Base-by-base conservation (phyloP, 768 basidiomycete species). In the Amanita exitialis region DNA sequence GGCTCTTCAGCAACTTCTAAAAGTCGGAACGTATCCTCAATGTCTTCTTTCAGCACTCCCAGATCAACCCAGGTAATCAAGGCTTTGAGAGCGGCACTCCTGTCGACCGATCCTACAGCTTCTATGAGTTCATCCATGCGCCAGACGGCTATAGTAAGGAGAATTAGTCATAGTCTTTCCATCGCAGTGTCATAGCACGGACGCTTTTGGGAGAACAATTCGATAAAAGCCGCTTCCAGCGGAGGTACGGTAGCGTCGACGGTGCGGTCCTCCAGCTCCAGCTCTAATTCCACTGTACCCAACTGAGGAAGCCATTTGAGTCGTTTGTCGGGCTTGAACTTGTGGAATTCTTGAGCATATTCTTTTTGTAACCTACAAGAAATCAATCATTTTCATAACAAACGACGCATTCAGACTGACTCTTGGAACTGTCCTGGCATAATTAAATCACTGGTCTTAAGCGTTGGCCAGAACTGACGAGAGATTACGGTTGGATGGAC, bases 401-500 rank as follows among this genome's bases (percentile, higher is more conserved):
- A 21, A 44, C 16, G n/a, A 39, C 7, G 37, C 15, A 21, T 3
- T 2, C 13, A 3, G 34, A 67, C 84, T 42, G 60, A 95, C 94
- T 66, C 66, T 57, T 80, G 77, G 61, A 96, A 83, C 62, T 91
- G 90, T 2, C 90, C 89, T 0, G 94, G 90, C 77, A 98, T 85
- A 38, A 72, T 63, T 52, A 96, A 74, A 13, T 76, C 77, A 51
- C 80, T 80, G 2, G 83, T 68, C 58, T 89, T 86, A 21, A 96
- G 72, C 1, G 83, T 69, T 0, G 96, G 96, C 96, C 96, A 99
- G 67, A 97, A 99, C 58, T 95, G 83, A 10, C 82, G 78, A 9
- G 96, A 98, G 35, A 98, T 86, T 58, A 99, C 84, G 0, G 85
- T 87, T 1, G 94, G 90, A 59, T 94, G 90, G 2, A 98, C 69